Percentiles rank a stretch among this genome's conserved stretches.
phyloP scores from a whole-genome alignment of 306 rosid species.

The Vachellia pachyceras region DNA sequence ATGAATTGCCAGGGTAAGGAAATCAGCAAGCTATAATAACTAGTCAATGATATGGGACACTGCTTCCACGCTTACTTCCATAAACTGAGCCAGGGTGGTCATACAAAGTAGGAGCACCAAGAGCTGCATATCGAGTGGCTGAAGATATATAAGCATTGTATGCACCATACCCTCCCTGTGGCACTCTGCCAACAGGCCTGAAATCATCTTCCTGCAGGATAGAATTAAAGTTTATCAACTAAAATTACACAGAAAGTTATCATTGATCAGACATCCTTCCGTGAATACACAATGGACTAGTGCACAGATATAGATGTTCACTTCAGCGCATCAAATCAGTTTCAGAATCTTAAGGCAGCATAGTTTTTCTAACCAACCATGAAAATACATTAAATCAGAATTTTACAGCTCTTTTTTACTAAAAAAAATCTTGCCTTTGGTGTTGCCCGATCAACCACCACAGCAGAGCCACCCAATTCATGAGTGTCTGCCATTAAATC shows the following conservation, averaged over 20 bases:
- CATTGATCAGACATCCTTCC: not conserved
- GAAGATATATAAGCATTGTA: slow-evolving; percentile 93
- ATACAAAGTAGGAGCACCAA: slow-evolving; percentile 94
- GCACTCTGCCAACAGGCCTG: slow-evolving; percentile 74
- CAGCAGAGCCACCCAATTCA: slow-evolving; percentile 84
- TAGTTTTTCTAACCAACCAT: not conserved
- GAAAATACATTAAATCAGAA: not conserved
- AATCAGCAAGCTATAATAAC: slow-evolving; percentile 24
- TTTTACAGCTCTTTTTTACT: slow-evolving; percentile 2
- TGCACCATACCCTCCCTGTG: slow-evolving; percentile 95
- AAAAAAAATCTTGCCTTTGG: slow-evolving; percentile 76
- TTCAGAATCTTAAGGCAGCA: not conserved
- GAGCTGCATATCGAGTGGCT: slow-evolving; percentile 96
- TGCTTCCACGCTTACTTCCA: slow-evolving; percentile 70
- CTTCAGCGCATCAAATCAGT: not conserved
- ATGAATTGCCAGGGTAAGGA: slow-evolving; percentile 39
- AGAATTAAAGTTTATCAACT: slow-evolving; percentile 28
- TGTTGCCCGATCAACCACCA: slow-evolving; percentile 97
- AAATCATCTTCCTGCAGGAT: slow-evolving; percentile 86
- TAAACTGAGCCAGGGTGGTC: slow-evolving; percentile 85
- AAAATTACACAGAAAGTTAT: slow-evolving; percentile 5
- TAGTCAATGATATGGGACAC: slow-evolving; percentile 22
- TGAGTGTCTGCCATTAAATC: slow-evolving; percentile 93
- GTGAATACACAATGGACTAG: not conserved
- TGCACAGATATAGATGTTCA: not conserved